Evolutionary conservation across 2,329 filamentous ascomycete species (phyloP).

Genomic region (Conoideocrella luteorostrata): DNA sequence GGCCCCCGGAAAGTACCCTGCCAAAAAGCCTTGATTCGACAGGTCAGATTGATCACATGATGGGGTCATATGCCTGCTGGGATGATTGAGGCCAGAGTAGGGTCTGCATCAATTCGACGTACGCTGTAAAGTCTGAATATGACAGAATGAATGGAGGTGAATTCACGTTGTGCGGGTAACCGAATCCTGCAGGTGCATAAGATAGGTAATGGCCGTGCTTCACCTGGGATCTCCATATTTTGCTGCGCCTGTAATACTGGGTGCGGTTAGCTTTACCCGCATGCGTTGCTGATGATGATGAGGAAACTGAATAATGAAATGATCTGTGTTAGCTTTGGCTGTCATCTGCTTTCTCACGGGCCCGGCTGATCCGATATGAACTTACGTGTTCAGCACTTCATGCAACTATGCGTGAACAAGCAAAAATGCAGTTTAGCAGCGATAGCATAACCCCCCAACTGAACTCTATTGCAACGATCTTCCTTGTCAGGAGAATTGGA

Average conservation of each 20-base stretch:
- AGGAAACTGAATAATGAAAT: no score
- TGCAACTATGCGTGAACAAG: no score
- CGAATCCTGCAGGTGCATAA: neutral
- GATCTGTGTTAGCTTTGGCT: no score
- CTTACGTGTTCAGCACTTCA: no score
- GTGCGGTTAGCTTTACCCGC: neutral
- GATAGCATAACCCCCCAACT: no score
- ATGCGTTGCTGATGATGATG: no score
- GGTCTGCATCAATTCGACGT: neutral
- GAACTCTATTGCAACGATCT: no score
- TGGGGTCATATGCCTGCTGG: constrained; percentile 8
- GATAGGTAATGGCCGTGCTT: neutral
- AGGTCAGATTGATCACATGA: constrained; percentile 15
- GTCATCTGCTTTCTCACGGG: no score
- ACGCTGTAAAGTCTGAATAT: neutral
- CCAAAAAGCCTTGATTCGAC: constrained; percentile 12
- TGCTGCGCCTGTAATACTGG: neutral
- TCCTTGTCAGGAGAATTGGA: no score
- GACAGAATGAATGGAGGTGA: neutral
- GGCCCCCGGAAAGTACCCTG: constrained; percentile 9
- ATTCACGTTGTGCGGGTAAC: constrained; percentile 1
- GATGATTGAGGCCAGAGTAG: neutral
- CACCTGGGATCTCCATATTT: neutral
- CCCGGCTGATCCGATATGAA: no score
- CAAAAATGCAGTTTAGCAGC: no score